These are phyloP conservation scores for Termitomyces sp. DNA, from an alignment of 768 basidiomycete species.

Conservation along the genomic window DNA sequence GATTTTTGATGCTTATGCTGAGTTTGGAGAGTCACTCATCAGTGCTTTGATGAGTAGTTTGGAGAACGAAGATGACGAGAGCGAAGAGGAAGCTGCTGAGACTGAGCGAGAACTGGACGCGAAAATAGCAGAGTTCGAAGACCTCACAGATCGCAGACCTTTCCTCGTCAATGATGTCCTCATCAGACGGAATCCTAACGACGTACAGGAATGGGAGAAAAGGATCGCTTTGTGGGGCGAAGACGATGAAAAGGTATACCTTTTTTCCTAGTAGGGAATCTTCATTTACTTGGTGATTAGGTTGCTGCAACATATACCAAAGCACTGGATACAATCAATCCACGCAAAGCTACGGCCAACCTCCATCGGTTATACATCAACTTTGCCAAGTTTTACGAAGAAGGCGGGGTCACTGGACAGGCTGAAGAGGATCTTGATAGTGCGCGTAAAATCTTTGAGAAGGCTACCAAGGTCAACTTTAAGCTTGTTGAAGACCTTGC, in stretches of 20 bases:
- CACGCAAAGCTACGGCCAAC: conserved; percentile 88
- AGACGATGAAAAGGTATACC: conserved; percentile 87
- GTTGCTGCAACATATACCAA: conserved; percentile 91
- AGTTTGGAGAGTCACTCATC: conserved; percentile 89
- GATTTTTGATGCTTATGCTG: conserved; percentile 95
- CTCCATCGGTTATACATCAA: conserved; percentile 88
- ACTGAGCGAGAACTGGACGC: conserved; percentile 81
- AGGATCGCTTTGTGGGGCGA: conserved; percentile 90
- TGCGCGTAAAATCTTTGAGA: conserved; percentile 91
- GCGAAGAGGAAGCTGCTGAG: conserved; percentile 65
- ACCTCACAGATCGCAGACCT: conserved; percentile 89
- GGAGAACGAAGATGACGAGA: conserved; percentile 71
- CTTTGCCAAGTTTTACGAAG: conserved; percentile 97
- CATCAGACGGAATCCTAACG: conserved; percentile 89
- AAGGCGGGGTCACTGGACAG: conserved; percentile 78
- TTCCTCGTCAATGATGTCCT: conserved; percentile 97
- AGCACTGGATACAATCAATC: conserved; percentile 84
- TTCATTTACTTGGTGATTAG: conserved; percentile 33
- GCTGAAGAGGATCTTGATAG: conserved; percentile 82
- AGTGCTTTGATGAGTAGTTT: conserved; percentile 85
- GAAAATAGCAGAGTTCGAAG: conserved; percentile 92
- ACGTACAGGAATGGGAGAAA: conserved; percentile 99
- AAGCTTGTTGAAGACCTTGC: conserved; percentile 96
- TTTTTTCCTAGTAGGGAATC: not conserved
- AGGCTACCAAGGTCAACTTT: conserved; percentile 88